Evolutionary conservation across 768 basidiomycete species (phyloP).

Genomic region (Boletus reticuloceps): DNA sequence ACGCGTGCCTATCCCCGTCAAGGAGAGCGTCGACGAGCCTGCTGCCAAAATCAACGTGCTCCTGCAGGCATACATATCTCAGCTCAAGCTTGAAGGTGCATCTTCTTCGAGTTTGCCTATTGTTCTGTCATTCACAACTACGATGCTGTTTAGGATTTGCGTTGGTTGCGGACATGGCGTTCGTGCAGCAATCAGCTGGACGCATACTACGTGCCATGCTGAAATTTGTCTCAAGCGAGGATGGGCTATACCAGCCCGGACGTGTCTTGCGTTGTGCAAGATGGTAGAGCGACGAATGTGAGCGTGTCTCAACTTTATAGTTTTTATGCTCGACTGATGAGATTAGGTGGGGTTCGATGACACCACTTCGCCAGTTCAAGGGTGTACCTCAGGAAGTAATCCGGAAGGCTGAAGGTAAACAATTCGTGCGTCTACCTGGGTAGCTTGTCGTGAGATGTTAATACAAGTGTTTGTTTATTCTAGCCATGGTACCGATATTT

Average conservation of each 20-base stretch:
- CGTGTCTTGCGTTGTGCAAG: slow-evolving; percentile 91
- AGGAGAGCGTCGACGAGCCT: slow-evolving; percentile 94
- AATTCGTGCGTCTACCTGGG: slow-evolving; percentile 66
- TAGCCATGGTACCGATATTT: slow-evolving; percentile 98
- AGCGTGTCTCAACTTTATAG: slow-evolving; percentile 22
- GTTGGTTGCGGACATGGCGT: slow-evolving; percentile 66
- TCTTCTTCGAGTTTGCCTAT: slow-evolving; percentile 20
- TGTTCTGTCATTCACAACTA: background rate
- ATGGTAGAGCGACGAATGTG: slow-evolving; percentile 89
- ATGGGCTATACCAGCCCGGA: slow-evolving; percentile 94
- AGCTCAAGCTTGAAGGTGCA: slow-evolving; percentile 2
- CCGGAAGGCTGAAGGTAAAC: slow-evolving; percentile 92
- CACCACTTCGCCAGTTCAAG: slow-evolving; percentile 93
- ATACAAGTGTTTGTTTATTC: background rate
- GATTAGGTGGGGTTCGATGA: slow-evolving; percentile 94
- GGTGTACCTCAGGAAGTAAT: slow-evolving; percentile 83
- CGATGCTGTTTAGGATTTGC: background rate
- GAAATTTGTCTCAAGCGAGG: slow-evolving; percentile 54
- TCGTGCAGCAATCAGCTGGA: slow-evolving; percentile 84
- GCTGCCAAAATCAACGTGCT: slow-evolving; percentile 93
- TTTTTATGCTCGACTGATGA: background rate
- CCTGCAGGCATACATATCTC: slow-evolving; percentile 2
- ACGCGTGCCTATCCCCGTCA: slow-evolving; percentile 69
- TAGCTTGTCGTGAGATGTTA: background rate
- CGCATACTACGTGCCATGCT: background rate